phyloP scores from a whole-genome alignment of 2,329 filamentous ascomycete species.

The Cercospora sp. region DNA sequence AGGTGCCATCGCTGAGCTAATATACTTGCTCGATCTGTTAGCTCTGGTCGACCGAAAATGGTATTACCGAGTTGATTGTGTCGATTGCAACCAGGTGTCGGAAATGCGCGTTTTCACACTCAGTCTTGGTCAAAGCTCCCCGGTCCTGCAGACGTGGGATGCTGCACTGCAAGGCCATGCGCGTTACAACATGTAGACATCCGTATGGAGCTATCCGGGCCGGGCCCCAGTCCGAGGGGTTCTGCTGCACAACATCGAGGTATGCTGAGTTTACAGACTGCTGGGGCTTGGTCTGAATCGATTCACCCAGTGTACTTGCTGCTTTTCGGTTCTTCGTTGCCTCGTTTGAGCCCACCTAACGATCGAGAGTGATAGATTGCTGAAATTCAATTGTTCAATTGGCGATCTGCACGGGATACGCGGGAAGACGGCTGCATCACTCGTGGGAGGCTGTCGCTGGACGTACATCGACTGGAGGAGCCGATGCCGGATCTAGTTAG shows the following conservation, averaged over 20 bases:
- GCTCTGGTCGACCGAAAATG: background rate
- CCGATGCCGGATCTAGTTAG: background rate
- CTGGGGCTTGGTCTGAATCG: background rate
- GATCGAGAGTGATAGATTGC: background rate
- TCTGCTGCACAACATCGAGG: background rate
- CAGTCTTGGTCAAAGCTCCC: background rate
- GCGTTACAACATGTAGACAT: background rate
- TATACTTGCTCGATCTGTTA: background rate
- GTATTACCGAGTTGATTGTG: background rate
- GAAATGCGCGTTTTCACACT: too few relatives aligned
- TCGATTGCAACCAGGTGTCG: background rate
- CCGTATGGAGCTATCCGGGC: background rate
- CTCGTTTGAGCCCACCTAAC: background rate
- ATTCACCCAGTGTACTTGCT: background rate
- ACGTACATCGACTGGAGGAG: background rate
- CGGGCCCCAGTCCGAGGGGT: background rate
- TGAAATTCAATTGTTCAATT: background rate
- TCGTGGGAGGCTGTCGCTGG: background rate
- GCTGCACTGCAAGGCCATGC: background rate
- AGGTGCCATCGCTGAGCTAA: background rate
- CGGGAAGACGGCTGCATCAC: background rate
- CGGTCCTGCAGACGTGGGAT: background rate
- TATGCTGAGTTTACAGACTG: background rate
- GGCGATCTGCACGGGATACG: background rate
- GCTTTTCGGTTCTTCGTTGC: background rate